phyloP scores from a whole-genome alignment of 345 rosid species.

The Litchi chinensis region DNA sequence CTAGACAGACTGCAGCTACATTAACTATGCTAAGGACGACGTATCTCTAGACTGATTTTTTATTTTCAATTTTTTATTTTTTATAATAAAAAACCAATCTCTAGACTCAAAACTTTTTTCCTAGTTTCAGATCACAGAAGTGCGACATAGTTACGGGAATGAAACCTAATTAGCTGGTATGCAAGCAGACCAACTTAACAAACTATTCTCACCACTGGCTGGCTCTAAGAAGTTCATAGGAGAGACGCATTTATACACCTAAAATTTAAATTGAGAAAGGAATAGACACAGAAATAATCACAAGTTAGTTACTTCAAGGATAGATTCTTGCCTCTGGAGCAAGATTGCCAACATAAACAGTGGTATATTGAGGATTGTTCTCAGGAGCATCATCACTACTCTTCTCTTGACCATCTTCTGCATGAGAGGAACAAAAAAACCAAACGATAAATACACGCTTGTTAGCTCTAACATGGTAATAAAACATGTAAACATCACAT shows the following conservation, averaged over 20 bases:
- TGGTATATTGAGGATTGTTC: slow-evolving; percentile 60
- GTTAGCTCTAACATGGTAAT: background rate
- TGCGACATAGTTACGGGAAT: background rate
- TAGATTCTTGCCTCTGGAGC: slow-evolving; percentile 55
- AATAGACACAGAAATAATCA: background rate
- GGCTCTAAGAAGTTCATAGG: background rate
- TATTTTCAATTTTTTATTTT: background rate
- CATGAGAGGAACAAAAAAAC: slow-evolving; percentile 9
- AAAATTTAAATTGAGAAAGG: background rate
- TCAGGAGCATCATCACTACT: slow-evolving; percentile 78
- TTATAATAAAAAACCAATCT: too few relatives aligned
- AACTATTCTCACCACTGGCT: background rate
- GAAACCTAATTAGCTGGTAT: background rate
- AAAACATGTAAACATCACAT: background rate
- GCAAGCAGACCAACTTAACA: background rate
- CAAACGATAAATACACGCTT: background rate
- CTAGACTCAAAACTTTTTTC: background rate
- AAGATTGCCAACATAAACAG: slow-evolving; percentile 74
- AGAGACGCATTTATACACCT: background rate
- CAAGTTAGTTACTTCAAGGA: background rate
- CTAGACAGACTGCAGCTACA: background rate
- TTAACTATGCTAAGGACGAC: background rate
- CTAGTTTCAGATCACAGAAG: background rate
- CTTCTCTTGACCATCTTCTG: slow-evolving; percentile 88
- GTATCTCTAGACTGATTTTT: background rate